Evolutionary conservation across 768 basidiomycete genomes (phyloP), one percentile per base, ranked within the genome.

Genomic region (Saitozyma podzolica): DNA sequence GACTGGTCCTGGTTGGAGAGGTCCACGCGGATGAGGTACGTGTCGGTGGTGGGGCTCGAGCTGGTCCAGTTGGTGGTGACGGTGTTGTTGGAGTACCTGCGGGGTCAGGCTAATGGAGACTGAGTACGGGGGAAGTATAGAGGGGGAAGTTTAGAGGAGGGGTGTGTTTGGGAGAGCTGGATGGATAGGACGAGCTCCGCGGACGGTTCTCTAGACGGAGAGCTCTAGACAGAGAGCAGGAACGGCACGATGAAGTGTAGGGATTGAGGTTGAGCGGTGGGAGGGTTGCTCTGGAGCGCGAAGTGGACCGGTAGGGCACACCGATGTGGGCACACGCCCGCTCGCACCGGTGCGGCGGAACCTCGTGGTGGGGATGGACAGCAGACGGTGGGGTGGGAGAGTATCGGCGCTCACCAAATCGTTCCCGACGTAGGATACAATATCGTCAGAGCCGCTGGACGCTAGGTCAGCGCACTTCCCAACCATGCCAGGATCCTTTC

Each of bases 61-160:
- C 50, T 29, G 2, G 71, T 73, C 74, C 74, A 75, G 47, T 75
- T 75, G 49, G 73, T 57, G 14, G 63, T 57, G 42, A 75, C 74
- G 0, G 74, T 75, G 51, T 68, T 61, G 59, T 75, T 75, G 42
- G 61, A 63, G 58, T 70, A 75, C 73, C 73, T 54, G 8, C 19
- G 14, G 8, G 14, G 59, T 54, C 48, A n/a, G 59, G 59, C 10
- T 61, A 54, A 37, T 54, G 50, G 52, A 61, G 53, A 37, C 52
- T 47, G 20, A 61, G 47, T 48, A 2, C 2, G 17, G 47, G 17
- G 47, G 47, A 48, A 48, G 47, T 48, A 3, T 29, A 5, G 29
- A 29, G 29, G 29, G 29, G 29, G 5, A 29, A 29, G 5, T 29
- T 29, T 5, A 5, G 29, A 2, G 47, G 14, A 48, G 47, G 14